Base-by-base conservation (phyloP, 352 stramenopile species). In the Phytophthora fragariaefolia region DNA sequence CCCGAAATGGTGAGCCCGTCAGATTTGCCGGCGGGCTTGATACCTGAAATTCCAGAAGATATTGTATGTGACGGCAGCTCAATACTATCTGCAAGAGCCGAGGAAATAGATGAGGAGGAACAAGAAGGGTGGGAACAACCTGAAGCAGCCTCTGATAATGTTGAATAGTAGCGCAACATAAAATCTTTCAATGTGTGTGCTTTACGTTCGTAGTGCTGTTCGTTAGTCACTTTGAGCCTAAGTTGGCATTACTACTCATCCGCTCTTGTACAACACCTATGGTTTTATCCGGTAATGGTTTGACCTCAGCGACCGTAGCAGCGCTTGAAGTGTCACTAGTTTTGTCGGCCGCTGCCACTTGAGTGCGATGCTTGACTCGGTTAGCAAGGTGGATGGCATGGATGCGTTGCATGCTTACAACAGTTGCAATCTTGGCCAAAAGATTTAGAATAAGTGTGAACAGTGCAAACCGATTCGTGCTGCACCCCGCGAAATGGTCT, bases 381-480 rank as follows among this genome's bases (percentile, higher is more conserved):
- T 58, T 59, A 17, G 47, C 24, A 23, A 53, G 7, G 9, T 52
- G 55, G 15, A 85, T 73, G 20, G 52, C 22, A n/a, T 80, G 71
- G 51, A 88, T 77, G n/a, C 78, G 80, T 6, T 79, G 76, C 52
- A 93, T 65, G 20, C 69, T 73, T 5, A 73, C 45, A 1, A 80
- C 52, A 1, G 72, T 78, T n/a, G 68, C 68, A 13, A 79, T 24
- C 55, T 93, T 93, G 22, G 77, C 74, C 12, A 86, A 32, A 17
- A 87, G 68, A 48, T 91, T 89, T 27, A 85, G 28, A 8, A 92
- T 56, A 32, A 93, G 76, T 13, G 69, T 76, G 28, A 92, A 82
- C 10, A 91, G 62, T 17, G 84, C 70, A 30, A 93, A 93, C 15
- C 82, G 85, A 61, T 93, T 92, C 5, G 82, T 91, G 34, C 64